Evolutionary conservation across 2,329 filamentous ascomycete genomes (phyloP).

Genomic region (Sporothrix phasma): DNA sequence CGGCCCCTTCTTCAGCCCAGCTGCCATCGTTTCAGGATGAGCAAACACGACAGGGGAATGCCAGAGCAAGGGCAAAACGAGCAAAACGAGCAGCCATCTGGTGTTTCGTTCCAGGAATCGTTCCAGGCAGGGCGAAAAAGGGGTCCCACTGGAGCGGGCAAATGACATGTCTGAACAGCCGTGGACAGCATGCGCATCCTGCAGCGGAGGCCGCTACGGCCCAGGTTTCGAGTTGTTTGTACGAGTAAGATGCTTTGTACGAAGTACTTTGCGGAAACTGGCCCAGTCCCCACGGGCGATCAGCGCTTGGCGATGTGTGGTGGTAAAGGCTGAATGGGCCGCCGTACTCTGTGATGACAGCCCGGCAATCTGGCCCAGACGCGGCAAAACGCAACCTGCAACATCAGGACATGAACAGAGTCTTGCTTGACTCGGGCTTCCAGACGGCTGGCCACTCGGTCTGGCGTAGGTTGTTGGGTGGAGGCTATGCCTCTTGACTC

Average conservation of each 20-base stretch:
- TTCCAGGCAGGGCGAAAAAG: not conserved
- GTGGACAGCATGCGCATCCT: not conserved
- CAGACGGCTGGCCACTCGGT: not conserved
- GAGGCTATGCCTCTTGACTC: not conserved
- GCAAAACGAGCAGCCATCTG: not conserved
- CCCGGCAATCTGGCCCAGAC: not conserved
- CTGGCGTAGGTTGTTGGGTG: not conserved
- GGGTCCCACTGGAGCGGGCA: not conserved
- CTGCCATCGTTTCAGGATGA: constrained; percentile 6
- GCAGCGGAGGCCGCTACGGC: not conserved
- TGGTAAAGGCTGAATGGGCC: not conserved
- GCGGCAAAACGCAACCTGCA: not conserved
- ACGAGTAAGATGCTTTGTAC: too few species aligned
- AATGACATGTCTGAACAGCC: not conserved
- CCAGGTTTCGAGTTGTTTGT: not conserved
- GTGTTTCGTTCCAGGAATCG: too few species aligned
- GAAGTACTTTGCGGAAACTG: too few species aligned
- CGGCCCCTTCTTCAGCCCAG: not conserved
- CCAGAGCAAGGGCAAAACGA: not conserved
- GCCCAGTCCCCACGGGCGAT: constrained; percentile 2
- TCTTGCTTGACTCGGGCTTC: too few species aligned
- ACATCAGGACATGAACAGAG: not conserved
- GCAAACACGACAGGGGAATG: not conserved
- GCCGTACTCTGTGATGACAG: not conserved
- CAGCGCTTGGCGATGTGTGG: not conserved